These are phyloP conservation scores for Phytophthora sp. DNA, from an alignment of 352 stramenopile genomes.

Conservation along the genomic window DNA sequence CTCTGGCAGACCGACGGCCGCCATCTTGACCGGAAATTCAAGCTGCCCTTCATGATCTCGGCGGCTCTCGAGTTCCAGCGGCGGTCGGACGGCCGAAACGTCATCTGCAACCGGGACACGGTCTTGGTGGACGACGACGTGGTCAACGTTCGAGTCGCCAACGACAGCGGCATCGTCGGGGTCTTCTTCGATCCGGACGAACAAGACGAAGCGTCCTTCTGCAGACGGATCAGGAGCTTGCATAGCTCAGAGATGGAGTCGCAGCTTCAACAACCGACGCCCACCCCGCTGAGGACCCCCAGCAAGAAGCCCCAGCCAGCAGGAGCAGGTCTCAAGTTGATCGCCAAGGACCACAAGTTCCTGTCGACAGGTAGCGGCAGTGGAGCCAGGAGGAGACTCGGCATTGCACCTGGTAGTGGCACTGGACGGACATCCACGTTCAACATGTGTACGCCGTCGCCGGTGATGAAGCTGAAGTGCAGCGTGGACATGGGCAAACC, in stretches of 20 bases:
- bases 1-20: slow-evolving; percentile 58
- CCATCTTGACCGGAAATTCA: slow-evolving; percentile 71
- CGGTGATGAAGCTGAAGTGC: slow-evolving; percentile 79
- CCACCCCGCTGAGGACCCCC: slow-evolving; percentile 27
- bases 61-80: slow-evolving; percentile 53
- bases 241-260: slow-evolving; percentile 3
- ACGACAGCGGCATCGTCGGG: slow-evolving; percentile 73
- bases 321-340: slow-evolving; percentile 35
- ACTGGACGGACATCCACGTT: slow-evolving; percentile 48
- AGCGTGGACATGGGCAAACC: slow-evolving; percentile 81
- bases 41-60: slow-evolving; percentile 80
- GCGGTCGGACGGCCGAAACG: slow-evolving; percentile 10
- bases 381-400: slow-evolving; percentile 31
- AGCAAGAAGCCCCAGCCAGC: slow-evolving; percentile 31
- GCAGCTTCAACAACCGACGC: not conserved
- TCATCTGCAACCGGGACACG: slow-evolving; percentile 66
- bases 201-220: slow-evolving; percentile 47
- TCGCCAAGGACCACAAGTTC: slow-evolving; percentile 47
- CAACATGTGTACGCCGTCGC: slow-evolving; percentile 79
- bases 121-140: slow-evolving; percentile 84
- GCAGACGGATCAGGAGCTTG: slow-evolving; percentile 46
- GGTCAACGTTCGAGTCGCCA: slow-evolving; percentile 76
- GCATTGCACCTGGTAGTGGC: slow-evolving; percentile 17
- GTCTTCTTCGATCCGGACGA: slow-evolving; percentile 73
- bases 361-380: slow-evolving; percentile 18